Percentiles rank a stretch among this genome's conserved stretches.
phyloP scores from a whole-genome alignment of 1,284 basidiomycete species.

The Meira nashicola region DNA sequence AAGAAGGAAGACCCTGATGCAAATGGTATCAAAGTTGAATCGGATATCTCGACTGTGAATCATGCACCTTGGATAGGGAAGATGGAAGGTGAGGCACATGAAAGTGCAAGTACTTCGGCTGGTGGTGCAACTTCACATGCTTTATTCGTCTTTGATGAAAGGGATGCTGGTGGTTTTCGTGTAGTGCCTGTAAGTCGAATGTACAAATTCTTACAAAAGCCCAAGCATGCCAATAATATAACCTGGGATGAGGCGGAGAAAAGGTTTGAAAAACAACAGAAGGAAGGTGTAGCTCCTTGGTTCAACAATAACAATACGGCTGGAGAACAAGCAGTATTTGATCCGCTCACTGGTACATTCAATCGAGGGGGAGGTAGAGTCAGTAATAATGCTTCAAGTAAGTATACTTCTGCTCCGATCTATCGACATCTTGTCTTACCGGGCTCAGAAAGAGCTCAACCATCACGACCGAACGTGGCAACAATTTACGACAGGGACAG shows the following conservation, averaged over 20 bases:
- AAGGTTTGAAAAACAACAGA: conserved; percentile 1
- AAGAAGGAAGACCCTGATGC: conserved; percentile 17
- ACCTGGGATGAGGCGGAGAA: conserved; percentile 15
- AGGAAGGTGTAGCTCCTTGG: conserved; percentile 5
- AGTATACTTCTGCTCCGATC: not conserved
- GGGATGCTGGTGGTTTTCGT: conserved; percentile 47
- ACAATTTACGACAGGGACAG: conserved; percentile 1
- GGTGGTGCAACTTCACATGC: conserved; percentile 37
- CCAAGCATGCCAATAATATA: conserved; percentile 24
- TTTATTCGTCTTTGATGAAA: conserved; percentile 50
- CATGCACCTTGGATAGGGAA: conserved; percentile 52
- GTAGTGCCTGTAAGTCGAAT: conserved; percentile 45
- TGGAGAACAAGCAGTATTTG: conserved; percentile 1
- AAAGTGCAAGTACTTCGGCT: conserved; percentile 4
- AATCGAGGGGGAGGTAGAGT: not conserved
- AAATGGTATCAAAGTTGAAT: conserved; percentile 10
- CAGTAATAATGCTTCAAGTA: not conserved
- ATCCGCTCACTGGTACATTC: no score
- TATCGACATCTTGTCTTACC: not conserved
- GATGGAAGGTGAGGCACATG: conserved; percentile 42
- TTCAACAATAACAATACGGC: no score
- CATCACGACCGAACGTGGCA: not conserved
- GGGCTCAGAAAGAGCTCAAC: not conserved
- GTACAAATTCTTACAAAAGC: conserved; percentile 51
- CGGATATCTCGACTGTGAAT: conserved; percentile 15